Evolutionary conservation across 441 rosid species (phyloP), one percentile per base, ranked within the genome.

Genomic region (Euphorbia corollata): DNA sequence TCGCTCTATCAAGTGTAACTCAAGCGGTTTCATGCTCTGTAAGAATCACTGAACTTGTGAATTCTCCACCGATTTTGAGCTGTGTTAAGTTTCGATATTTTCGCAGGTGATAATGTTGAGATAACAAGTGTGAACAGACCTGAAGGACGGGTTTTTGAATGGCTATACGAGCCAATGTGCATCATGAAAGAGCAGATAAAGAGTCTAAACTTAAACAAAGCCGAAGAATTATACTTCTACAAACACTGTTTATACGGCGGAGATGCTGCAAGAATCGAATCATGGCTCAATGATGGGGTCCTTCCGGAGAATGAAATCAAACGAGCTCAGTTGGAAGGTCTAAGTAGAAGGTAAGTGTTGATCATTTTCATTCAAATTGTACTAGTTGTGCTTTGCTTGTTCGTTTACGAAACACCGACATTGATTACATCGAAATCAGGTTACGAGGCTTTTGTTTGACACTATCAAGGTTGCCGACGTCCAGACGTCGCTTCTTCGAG

Each of bases 101-200:
- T 36, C 41, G 41, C 16, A 65, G 73, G 67, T 54, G 65, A 75
- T 54, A 54, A 71, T 13, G 69, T 75, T 24, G 75, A 67, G 60
- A 48, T 75, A 58, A 67, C 68, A 56, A 67, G 66, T 2, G 10
- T 67, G 54, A 75, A 75, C 23, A 63, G 75, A 63, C 74, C 76
- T 2, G 71, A 69, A 63, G 80, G 74, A 1, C 69, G 74, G 38
- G 59, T 76, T 56, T 73, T 76, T 8, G 74, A 66, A 61, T 76
- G 73, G 75, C 65, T 72, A 0, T 72, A 59, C 27, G 79, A 69
- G 64, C 79, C 79, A 22, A 69, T 76, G 68, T 59, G 71, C n/a
- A 65, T 76, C 63, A 64, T 76, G 76, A 76, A 65, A 63, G 77
- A 72, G 24, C 80, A 76, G 30, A 73, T 76, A 15, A 72, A 30